A percentile compares a stretch with the other conserved stretches of the same genome.
These are phyloP conservation scores for Sicyos baderoa DNA, from an alignment of 306 rosid genomes.

Conservation along the genomic window DNA sequence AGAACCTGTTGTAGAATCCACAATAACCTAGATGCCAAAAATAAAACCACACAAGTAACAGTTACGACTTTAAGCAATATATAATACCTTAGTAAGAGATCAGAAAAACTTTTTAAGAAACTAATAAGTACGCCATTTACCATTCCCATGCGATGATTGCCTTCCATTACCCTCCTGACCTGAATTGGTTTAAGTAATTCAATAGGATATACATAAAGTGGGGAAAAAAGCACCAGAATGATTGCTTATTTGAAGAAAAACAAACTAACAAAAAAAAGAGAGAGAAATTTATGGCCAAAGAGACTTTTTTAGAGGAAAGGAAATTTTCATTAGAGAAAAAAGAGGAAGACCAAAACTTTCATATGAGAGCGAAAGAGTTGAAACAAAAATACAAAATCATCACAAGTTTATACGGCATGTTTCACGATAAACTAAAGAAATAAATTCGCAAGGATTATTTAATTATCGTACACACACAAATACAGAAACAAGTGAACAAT, in stretches of 20 bases:
- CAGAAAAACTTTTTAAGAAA: slow-evolving; percentile 15
- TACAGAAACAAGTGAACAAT: not conserved
- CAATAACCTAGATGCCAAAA: slow-evolving; percentile 51
- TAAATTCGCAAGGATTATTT: not conserved
- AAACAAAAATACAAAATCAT: not conserved
- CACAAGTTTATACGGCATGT: not conserved
- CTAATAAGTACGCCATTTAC: slow-evolving; percentile 42
- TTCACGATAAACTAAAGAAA: slow-evolving; percentile 8
- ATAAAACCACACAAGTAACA: slow-evolving; percentile 25
- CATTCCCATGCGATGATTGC: slow-evolving; percentile 99
- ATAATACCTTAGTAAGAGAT: slow-evolving; percentile 20
- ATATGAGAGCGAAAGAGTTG: not conserved
- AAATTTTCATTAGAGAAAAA: not conserved
- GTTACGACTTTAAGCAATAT: slow-evolving; percentile 20
- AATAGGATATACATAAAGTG: not conserved
- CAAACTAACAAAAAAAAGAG: too few species aligned
- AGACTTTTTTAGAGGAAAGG: not conserved
- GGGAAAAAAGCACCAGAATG: not conserved
- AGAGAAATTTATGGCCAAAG: not conserved
- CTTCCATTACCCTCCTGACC: slow-evolving; percentile 99
- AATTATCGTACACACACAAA: not conserved
- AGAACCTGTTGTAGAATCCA: slow-evolving; percentile 61
- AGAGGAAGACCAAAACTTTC: not conserved
- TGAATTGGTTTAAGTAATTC: slow-evolving; percentile 22
- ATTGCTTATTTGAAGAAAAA: not conserved